Conservation (phyloP, 1,139 yeast genomes). For the Yamadazyma mexicana region DNA sequence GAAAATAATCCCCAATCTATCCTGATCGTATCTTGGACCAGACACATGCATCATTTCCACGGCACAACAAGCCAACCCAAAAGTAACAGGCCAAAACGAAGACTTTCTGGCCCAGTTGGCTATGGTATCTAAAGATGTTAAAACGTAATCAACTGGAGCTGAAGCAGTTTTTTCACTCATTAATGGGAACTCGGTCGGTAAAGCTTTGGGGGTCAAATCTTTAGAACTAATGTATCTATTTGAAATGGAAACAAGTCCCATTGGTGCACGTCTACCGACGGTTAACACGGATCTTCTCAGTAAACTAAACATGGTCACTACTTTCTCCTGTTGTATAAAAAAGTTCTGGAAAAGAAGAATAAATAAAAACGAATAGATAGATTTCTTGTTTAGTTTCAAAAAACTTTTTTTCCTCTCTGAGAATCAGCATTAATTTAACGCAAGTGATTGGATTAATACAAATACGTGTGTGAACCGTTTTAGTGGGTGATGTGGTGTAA, state of each 20-base stretch:
- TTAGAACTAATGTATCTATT: constrained; percentile 37
- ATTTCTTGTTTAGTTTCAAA: constrained; percentile 1
- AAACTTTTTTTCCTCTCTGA: constrained; percentile 10
- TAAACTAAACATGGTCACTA: constrained; percentile 10
- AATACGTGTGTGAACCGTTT: background rate
- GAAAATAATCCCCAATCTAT: constrained; percentile 89
- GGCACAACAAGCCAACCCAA: constrained; percentile 91
- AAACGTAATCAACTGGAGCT: constrained; percentile 72
- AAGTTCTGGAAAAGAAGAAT: too few relatives aligned
- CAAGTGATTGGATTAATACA: constrained; percentile 16
- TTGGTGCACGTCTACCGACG: constrained; percentile 13
- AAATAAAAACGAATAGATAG: background rate
- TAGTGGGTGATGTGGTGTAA: background rate
- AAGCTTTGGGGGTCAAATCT: constrained; percentile 44
- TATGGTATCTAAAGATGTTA: constrained; percentile 80
- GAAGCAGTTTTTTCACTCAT: constrained; percentile 46
- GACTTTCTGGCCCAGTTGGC: constrained; percentile 94
- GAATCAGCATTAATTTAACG: constrained; percentile 18
- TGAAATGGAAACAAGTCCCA: constrained; percentile 10
- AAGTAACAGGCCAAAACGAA: constrained; percentile 92
- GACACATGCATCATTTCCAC: constrained; percentile 97
- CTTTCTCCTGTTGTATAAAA: background rate
- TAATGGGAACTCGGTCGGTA: constrained; percentile 48
- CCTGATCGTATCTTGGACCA: constrained; percentile 90
- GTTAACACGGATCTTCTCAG: constrained; percentile 8